Base-by-base conservation (phyloP, 1,139 yeast species). In the Yamadazyma mexicana region DNA sequence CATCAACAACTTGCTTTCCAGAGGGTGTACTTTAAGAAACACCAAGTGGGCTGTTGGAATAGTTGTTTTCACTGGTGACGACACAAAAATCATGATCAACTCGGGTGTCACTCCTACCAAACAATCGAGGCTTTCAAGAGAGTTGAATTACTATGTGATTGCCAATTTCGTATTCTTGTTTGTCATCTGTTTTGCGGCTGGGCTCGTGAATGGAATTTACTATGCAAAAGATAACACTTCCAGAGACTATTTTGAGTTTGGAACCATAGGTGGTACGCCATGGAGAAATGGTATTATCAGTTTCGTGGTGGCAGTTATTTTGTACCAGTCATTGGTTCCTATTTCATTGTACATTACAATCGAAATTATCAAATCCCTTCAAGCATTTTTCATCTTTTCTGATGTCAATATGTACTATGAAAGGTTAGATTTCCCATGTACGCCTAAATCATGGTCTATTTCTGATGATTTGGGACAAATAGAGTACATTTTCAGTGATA, bases 381-480 rank as follows among this genome's bases (percentile, higher is more conserved):
- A 78, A 52, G 82, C 80, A 1, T 77, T 62, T 47, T 77, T 77
- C 61, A 78, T 78, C 40, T 75, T 70, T 51, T 68, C 77, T 1
- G 82, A 77, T 56, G 58, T 67, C 40, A 58, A 62, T 23, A 73
- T 78, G 77, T 78, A 78, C 54, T 77, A 77, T 46, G 70, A 62
- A 33, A 61, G 54, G 41, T 59, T 78, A 42, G 83, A 78, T 55
- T 76, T 69, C 49, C 83, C 83, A 0, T 78, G 84, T 55, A 74
- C 77, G 2, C 83, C 83, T 1, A 77, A 77, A 49, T 70, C 81
- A 1, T 78, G 84, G 84, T 73, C 75, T 40, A 77, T 78, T 37
- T 76, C 82, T 11, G 84, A 78, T 59, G 84, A 78, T 55, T 65
- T 78, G 49, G 84, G 84, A n/a, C 84, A 78, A 55, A 77, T 78